These are phyloP conservation scores for Linanthus parryae DNA, from an alignment of 148 eudicot species.

Conservation along the genomic window DNA sequence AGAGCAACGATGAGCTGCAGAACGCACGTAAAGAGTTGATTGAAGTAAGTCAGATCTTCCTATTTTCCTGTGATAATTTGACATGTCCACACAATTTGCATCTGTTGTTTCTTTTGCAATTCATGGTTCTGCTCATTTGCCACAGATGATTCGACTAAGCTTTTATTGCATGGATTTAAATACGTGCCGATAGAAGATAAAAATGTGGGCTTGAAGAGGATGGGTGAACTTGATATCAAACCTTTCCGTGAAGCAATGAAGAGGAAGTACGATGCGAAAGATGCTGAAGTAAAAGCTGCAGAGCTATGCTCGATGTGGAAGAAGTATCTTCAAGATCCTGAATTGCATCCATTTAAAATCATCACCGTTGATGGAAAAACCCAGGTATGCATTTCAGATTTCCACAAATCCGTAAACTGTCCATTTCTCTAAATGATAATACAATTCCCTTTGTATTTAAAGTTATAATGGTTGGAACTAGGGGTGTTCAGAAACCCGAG, in stretches of 20 bases:
- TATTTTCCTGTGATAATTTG: neutral
- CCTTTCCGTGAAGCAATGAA: slow-evolving; percentile 67
- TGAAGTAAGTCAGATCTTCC: slow-evolving; percentile 35
- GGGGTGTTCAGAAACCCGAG: too few relatives aligned
- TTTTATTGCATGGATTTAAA: slow-evolving; percentile 52
- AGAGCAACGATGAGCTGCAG: slow-evolving; percentile 79
- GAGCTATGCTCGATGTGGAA: slow-evolving; percentile 86
- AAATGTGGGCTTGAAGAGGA: slow-evolving; percentile 70
- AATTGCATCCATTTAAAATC: slow-evolving; percentile 81
- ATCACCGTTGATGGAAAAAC: slow-evolving; percentile 26
- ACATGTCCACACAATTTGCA: too few relatives aligned
- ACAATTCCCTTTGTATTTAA: too few relatives aligned
- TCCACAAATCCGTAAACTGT: too few relatives aligned
- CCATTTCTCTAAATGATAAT: too few relatives aligned
- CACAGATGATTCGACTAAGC: neutral
- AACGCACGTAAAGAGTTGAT: slow-evolving; percentile 88
- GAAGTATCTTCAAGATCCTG: slow-evolving; percentile 78
- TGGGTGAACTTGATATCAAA: slow-evolving; percentile 75
- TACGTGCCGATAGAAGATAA: slow-evolving; percentile 38
- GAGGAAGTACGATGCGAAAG: slow-evolving; percentile 43
- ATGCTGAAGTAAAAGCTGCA: slow-evolving; percentile 72
- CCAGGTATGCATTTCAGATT: slow-evolving; percentile 28
- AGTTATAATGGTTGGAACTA: too few relatives aligned
- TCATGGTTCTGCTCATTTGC: too few relatives aligned
- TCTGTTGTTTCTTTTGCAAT: too few relatives aligned